Evolutionary conservation across 306 rosid genomes (phyloP).

Genomic region (Gynostemma pentaphyllum): DNA sequence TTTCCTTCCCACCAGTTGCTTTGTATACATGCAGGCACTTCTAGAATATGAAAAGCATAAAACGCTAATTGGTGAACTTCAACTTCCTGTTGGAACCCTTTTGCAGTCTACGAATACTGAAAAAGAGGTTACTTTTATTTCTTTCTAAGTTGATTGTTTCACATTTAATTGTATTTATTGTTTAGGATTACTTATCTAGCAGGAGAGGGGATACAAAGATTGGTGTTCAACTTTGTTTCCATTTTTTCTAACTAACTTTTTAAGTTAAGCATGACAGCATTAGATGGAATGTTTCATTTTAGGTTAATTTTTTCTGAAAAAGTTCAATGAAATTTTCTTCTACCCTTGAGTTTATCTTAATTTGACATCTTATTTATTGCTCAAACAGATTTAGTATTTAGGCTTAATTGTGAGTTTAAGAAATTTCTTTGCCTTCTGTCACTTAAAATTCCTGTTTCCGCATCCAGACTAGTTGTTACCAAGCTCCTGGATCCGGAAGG

Average conservation of each 20-base stretch:
- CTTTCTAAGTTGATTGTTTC: constrained; percentile 5
- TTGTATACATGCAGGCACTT: constrained; percentile 45
- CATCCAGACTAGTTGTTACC: constrained; percentile 43
- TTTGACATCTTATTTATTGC: too few relatives aligned
- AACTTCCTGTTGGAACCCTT: constrained; percentile 44
- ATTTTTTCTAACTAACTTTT: too few relatives aligned
- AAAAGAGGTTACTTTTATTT: constrained; percentile 48
- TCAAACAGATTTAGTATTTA: not conserved
- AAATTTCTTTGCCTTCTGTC: not conserved
- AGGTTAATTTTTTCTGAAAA: too few relatives aligned
- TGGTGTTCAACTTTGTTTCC: not conserved
- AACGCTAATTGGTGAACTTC: constrained; percentile 61
- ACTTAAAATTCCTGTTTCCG: constrained; percentile 14
- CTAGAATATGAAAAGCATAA: constrained; percentile 74
- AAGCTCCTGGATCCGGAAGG: constrained; percentile 74
- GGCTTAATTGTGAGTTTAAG: not conserved
- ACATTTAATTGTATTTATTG: not conserved
- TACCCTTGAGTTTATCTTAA: too few relatives aligned
- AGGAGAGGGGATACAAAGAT: not conserved
- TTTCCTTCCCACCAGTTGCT: constrained; percentile 13
- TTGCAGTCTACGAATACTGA: constrained; percentile 46
- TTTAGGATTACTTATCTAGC: not conserved
- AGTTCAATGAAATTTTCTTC: too few relatives aligned
- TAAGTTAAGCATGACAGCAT: not conserved
- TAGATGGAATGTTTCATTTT: not conserved